A percentile compares a stretch with the other conserved stretches of the same genome.
phyloP scores from a whole-genome alignment of 2,329 filamentous ascomycete species.

The Fusarium sp. region DNA sequence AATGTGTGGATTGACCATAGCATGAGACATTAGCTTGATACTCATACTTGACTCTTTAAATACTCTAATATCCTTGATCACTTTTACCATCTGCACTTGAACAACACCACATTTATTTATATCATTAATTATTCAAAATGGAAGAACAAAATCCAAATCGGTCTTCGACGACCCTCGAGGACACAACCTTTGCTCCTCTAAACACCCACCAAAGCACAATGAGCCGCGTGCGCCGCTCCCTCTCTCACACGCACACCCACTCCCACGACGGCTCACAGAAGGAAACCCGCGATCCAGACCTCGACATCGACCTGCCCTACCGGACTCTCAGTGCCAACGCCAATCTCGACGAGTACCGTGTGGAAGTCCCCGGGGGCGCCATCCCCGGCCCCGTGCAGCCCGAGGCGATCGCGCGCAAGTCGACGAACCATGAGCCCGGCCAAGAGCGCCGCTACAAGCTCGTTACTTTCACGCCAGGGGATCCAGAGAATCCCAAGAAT shows the following conservation, averaged over 20 bases:
- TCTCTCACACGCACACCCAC: slow-evolving; percentile 26
- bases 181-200: slow-evolving; percentile 44
- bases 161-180: slow-evolving; percentile 40
- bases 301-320: slow-evolving; percentile 72
- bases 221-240: slow-evolving; percentile 42
- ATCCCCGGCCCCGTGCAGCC: slow-evolving; percentile 63
- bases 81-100: neutral
- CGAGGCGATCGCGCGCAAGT: slow-evolving; percentile 43
- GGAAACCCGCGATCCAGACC: slow-evolving; percentile 56
- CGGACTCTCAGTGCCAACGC: slow-evolving; percentile 72
- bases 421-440: slow-evolving; percentile 25
- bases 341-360: slow-evolving; percentile 76
- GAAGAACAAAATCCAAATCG: slow-evolving; percentile 30
- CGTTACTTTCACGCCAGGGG: slow-evolving; percentile 75
- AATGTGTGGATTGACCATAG: slow-evolving; percentile 12
- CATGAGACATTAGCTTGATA: slow-evolving; percentile 31
- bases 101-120: neutral
- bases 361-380: slow-evolving; percentile 71
- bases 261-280: slow-evolving; percentile 47
- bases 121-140: slow-evolving; percentile 15
- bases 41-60: slow-evolving; percentile 1
- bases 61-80: neutral
- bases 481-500: slow-evolving; percentile 87
- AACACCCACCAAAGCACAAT: slow-evolving; percentile 37
- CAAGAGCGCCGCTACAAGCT: slow-evolving; percentile 62